Percentiles rank a stretch among this genome's conserved stretches.
phyloP scores from a whole-genome alignment of 257 asterid species.

The Fraxinus excelsior region DNA sequence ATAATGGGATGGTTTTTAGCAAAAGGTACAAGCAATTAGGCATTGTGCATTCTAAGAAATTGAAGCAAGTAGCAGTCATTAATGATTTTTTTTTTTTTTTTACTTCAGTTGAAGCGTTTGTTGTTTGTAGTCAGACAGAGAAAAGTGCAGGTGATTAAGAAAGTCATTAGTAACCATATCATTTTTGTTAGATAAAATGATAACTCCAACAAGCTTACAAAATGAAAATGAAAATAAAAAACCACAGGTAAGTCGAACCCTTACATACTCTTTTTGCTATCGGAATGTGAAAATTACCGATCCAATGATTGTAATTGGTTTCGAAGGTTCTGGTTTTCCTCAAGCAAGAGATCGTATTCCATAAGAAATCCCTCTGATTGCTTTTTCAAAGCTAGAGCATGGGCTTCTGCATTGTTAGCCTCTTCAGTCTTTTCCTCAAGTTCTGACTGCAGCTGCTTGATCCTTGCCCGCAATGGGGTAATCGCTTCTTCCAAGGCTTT shows the following conservation, averaged over 20 bases:
- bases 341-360: constrained; percentile 1
- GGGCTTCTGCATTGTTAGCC: constrained; percentile 17
- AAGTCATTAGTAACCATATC: no score
- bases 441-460: constrained; percentile 5
- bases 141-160: no score
- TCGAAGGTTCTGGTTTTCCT: constrained; percentile 7
- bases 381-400: not conserved
- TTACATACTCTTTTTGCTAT: not conserved
- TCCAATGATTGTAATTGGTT: not conserved
- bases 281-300: not conserved
- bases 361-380: constrained; percentile 3
- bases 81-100: no score
- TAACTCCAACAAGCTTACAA: not conserved
- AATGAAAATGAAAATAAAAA: not conserved
- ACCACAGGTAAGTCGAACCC: not conserved
- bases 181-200: no score
- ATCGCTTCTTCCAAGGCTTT: constrained; percentile 21
- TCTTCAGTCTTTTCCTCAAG: constrained; percentile 16
- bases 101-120: no score
- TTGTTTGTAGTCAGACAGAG: no score
- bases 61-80: no score
- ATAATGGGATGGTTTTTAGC: no score
- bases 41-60: no score
- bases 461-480: not conserved
- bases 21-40: no score